A percentile compares a stretch with the other conserved stretches of the same genome.
Evolutionary conservation across 2,329 filamentous ascomycete species (phyloP).

Genomic region (Trichophyton verrucosum): DNA sequence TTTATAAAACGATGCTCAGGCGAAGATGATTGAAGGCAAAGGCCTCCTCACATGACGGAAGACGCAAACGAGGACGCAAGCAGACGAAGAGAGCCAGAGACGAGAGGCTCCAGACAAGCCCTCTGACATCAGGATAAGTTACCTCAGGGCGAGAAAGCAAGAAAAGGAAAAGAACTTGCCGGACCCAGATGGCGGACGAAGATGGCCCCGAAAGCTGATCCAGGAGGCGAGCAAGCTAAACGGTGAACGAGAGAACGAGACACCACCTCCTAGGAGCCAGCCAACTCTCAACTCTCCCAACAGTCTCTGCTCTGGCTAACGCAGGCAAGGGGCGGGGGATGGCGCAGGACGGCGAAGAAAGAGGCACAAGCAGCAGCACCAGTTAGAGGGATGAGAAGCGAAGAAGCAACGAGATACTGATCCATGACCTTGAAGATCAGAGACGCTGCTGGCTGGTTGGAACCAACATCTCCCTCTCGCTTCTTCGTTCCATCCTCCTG

Average conservation of each 20-base stretch:
- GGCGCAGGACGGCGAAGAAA: not conserved
- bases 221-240: too few species aligned
- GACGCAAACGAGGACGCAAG: not conserved
- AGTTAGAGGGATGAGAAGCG: not conserved
- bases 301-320: not conserved
- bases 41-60: not conserved
- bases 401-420: not conserved
- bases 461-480: too few species aligned
- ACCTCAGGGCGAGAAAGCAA: too few species aligned
- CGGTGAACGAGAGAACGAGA: not conserved
- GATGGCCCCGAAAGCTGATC: not conserved
- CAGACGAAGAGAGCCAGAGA: not conserved
- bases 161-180: not conserved
- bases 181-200: not conserved
- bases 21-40: not conserved
- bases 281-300: too few species aligned
- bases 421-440: not conserved
- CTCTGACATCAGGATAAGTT: not conserved
- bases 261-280: not conserved
- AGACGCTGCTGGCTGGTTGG: too few species aligned
- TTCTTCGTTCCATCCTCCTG: not conserved
- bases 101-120: not conserved
- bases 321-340: not conserved
- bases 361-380: too few species aligned
- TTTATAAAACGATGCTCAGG: not conserved